phyloP scores from a whole-genome alignment of 129 eudicot genomes.

The Saussurea involucrata region DNA sequence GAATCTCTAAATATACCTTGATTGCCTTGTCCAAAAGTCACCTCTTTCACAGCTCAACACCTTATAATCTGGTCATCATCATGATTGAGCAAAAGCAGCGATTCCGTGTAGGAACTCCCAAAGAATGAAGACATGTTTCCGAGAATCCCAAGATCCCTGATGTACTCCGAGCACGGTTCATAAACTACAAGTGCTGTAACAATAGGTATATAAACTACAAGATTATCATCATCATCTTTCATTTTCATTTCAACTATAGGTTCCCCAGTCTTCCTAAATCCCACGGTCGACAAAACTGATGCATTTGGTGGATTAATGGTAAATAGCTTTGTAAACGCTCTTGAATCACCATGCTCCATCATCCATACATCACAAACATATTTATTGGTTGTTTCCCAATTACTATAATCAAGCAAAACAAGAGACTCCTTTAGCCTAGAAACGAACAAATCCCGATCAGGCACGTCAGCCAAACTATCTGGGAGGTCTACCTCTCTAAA shows the following conservation, averaged over 20 bases:
- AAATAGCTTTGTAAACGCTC: background rate
- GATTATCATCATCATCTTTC: background rate
- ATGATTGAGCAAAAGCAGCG: background rate
- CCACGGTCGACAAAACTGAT: background rate
- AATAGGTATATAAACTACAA: background rate
- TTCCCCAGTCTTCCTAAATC: constrained; percentile 34
- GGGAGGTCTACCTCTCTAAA: background rate
- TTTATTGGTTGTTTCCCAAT: too few relatives aligned
- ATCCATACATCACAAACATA: background rate
- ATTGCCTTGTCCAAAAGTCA: background rate
- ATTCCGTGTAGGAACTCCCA: background rate
- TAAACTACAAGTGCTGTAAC: background rate
- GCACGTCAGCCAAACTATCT: too few relatives aligned
- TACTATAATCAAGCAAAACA: background rate
- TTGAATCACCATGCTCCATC: background rate
- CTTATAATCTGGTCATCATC: background rate
- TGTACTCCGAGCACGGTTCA: background rate
- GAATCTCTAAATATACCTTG: background rate
- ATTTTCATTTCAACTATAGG: background rate
- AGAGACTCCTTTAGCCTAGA: background rate
- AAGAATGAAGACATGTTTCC: background rate
- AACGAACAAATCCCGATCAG: background rate
- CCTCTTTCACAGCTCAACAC: background rate
- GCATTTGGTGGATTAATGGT: background rate
- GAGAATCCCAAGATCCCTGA: background rate